Evolutionary conservation across 2,329 filamentous ascomycete genomes (phyloP).

Genomic region (Cordyceps tenuipes): DNA sequence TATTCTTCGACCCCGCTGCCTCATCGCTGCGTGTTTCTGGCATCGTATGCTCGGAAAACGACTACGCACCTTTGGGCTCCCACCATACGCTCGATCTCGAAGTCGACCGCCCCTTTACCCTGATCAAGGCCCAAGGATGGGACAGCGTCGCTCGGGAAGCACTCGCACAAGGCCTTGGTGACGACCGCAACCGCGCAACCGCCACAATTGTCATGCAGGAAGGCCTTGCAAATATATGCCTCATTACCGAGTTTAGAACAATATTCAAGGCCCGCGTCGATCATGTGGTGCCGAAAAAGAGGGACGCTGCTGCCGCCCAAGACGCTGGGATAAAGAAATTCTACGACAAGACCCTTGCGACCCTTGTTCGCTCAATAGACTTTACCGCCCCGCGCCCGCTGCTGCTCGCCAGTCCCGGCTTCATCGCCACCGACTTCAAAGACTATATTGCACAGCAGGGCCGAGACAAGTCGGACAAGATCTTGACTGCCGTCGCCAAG

Average conservation of each 20-base stretch:
- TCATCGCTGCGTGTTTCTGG: conserved; percentile 50
- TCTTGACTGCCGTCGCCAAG: conserved; percentile 52
- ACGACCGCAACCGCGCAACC: conserved; percentile 71
- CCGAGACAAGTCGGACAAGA: conserved; percentile 54
- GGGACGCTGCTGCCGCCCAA: conserved; percentile 55
- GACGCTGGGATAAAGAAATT: conserved; percentile 64
- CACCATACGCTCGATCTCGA: conserved; percentile 70
- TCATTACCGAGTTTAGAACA: conserved; percentile 73
- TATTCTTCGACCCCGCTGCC: conserved; percentile 49
- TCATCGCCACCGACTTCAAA: conserved; percentile 73
- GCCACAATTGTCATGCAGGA: conserved; percentile 94
- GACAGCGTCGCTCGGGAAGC: conserved; percentile 78
- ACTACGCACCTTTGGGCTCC: conserved; percentile 43
- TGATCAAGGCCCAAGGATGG: conserved; percentile 80
- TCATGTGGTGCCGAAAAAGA: conserved; percentile 58
- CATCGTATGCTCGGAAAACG: conserved; percentile 44
- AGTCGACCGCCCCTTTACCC: conserved; percentile 74
- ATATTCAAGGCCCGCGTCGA: conserved; percentile 58
- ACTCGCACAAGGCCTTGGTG: conserved; percentile 69
- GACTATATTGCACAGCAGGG: conserved; percentile 60
- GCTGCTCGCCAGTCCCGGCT: conserved; percentile 82
- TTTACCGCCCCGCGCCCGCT: conserved; percentile 62
- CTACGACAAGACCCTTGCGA: conserved; percentile 67
- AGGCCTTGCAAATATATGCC: conserved; percentile 71
- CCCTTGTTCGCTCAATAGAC: conserved; percentile 70